Base-by-base conservation (phyloP, 2,329 filamentous ascomycete genomes). In the Penicillium rolfsii region DNA sequence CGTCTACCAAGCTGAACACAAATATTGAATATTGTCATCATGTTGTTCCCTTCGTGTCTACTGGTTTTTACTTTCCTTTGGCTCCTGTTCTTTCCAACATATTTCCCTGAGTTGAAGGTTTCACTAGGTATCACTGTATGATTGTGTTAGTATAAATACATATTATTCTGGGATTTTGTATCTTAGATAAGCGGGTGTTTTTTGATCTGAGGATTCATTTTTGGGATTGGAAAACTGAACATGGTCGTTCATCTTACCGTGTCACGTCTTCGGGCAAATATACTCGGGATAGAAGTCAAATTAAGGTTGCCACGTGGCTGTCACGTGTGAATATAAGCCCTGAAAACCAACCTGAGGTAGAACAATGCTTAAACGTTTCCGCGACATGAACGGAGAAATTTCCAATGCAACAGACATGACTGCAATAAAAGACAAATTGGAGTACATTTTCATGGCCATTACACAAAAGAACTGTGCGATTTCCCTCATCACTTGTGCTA, bases 1-100 rank as follows among this genome's bases (percentile, higher is more conserved):
- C 67, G 67, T 69, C 62, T 64, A 28, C 54, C 53, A 49, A 36
- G 35, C 35, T 5, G 35, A 36, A 36, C 35, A 36, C 12, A 14
- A 36, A 14, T 12, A 36, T 6, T 62, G 56, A 59, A 56, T 58
- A 41, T 35, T 35, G 16, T 46, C 19, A 45, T 57, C 45, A 48
- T 55, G 33, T 61, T 56, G 6, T 49, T n/a, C n/a, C 30, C 11
- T 22, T 16, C 26, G 46, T 50, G 46, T 49, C 46, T 49, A 19
- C n/a, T 28, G 7, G 40, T 61, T 52, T 54, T 59, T 19, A 22
- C n/a, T 45, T 52, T 3, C 30, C 49, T 24, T 14, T 43, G 56
- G 19, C 48, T 38, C 43, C 52, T 55, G 53, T 57, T 30, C 28
- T 43, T 50, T 35, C 43, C 36, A 50, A 35, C 40, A 54, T 48